Conservation (phyloP, 106 monocot genomes). For the Dendrobium chrysotoxum region DNA sequence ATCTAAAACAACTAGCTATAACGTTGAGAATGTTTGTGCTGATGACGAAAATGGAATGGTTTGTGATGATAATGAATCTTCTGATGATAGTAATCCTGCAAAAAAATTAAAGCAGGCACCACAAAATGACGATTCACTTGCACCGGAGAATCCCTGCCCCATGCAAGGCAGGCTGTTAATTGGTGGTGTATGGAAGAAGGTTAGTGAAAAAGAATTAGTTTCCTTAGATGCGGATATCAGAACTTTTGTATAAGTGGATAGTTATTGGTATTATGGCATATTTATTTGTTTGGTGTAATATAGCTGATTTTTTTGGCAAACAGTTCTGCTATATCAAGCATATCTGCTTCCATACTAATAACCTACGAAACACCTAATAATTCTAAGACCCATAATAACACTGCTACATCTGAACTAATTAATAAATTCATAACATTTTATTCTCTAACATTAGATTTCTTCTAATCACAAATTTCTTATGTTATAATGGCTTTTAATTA, state of each 20-base stretch:
- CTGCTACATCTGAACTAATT: too few species aligned
- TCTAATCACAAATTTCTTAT: too few species aligned
- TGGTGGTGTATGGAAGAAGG: conserved; percentile 60
- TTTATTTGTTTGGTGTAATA: not conserved
- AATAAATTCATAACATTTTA: too few species aligned
- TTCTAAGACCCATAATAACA: too few species aligned
- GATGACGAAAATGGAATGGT: not conserved
- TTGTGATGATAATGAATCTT: not conserved
- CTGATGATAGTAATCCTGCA: not conserved
- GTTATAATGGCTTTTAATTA: too few species aligned
- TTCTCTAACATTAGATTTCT: too few species aligned
- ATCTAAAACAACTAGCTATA: not conserved
- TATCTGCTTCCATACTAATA: too few species aligned
- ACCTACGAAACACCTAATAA: too few species aligned
- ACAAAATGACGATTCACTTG: conserved; percentile 9
- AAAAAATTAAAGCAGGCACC: not conserved
- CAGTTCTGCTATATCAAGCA: too few species aligned
- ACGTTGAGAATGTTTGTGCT: not conserved
- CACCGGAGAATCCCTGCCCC: conserved; percentile 7
- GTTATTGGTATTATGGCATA: not conserved
- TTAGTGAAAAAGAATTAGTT: conserved; percentile 56
- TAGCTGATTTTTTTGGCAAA: too few species aligned
- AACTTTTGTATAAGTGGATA: conserved; percentile 24
- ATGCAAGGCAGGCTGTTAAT: conserved; percentile 57
- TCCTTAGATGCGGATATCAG: conserved; percentile 40